A percentile compares a stretch with the other conserved stretches of the same genome.
These are phyloP conservation scores for Penicillium sp. DNA, from an alignment of 2,329 filamentous ascomycete genomes.

Conservation along the genomic window DNA sequence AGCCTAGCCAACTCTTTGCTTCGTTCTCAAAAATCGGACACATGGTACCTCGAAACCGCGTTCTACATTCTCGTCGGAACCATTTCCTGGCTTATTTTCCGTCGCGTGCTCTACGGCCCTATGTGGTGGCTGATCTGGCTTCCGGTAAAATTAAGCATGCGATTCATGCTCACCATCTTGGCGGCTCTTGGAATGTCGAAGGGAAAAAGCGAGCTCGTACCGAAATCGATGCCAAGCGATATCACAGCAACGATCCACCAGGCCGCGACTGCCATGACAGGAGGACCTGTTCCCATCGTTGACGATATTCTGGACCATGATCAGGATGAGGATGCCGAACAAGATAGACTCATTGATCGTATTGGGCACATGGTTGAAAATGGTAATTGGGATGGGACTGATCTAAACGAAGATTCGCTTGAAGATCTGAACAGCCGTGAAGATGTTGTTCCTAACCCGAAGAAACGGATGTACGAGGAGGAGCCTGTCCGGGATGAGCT, in stretches of 20 bases:
- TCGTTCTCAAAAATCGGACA: slow-evolving; percentile 88
- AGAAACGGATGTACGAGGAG: slow-evolving; percentile 45
- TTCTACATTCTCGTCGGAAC: slow-evolving; percentile 76
- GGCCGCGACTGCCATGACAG: slow-evolving; percentile 15
- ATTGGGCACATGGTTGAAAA: slow-evolving; percentile 38
- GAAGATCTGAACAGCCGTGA: slow-evolving; percentile 34
- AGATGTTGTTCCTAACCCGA: slow-evolving; percentile 40
- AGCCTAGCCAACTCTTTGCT: slow-evolving; percentile 73
- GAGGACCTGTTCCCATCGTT: slow-evolving; percentile 7
- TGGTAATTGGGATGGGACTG: slow-evolving; percentile 20
- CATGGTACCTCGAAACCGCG: slow-evolving; percentile 91
- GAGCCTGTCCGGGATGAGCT: slow-evolving; percentile 35
- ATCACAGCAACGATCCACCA: slow-evolving; percentile 19
- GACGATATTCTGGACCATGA: slow-evolving; percentile 19
- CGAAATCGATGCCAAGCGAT: slow-evolving; percentile 13
- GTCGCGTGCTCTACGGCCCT: slow-evolving; percentile 80
- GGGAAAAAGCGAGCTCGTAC: slow-evolving; percentile 22
- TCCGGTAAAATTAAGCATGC: slow-evolving; percentile 64
- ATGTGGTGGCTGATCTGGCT: slow-evolving; percentile 84
- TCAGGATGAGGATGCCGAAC: slow-evolving; percentile 18
- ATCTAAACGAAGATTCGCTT: slow-evolving; percentile 31
- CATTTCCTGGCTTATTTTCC: slow-evolving; percentile 77
- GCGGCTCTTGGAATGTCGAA: slow-evolving; percentile 44
- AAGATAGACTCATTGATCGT: slow-evolving; percentile 37
- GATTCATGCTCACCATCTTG: slow-evolving; percentile 52